Conservation (phyloP, 179 eudicot genomes). For the Carnegiea gigantea region DNA sequence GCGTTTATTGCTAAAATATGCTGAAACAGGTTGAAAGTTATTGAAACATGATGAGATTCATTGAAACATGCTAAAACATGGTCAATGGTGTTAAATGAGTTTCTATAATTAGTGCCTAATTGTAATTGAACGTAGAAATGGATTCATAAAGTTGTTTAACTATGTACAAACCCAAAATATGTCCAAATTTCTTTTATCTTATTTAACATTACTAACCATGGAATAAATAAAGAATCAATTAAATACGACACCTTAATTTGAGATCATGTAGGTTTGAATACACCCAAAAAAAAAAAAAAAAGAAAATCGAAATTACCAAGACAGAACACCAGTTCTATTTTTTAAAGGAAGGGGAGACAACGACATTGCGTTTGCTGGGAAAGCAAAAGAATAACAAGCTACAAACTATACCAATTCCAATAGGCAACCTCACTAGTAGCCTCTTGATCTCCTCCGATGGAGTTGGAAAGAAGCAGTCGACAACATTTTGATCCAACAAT, state of each 20-base stretch:
- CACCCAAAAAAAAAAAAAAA: neutral
- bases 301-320: neutral
- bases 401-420: slow-evolving; percentile 56
- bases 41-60: no score
- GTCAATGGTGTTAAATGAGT: no score
- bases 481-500: slow-evolving; percentile 61
- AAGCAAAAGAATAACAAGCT: slow-evolving; percentile 57
- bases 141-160: no score
- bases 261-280: neutral
- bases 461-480: slow-evolving; percentile 56
- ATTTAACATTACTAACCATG: no score
- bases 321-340: neutral
- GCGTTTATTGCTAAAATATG: no score
- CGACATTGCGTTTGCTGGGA: slow-evolving; percentile 64
- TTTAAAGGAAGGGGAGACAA: slow-evolving; percentile 43
- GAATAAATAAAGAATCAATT: neutral
- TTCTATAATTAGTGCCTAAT: no score
- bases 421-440: slow-evolving; percentile 45
- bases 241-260: neutral
- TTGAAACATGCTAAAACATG: no score
- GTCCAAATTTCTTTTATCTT: no score
- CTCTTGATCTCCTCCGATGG: slow-evolving; percentile 50
- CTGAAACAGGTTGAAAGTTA: no score
- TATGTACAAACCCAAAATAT: no score
- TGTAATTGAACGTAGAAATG: no score